Percentiles rank a stretch among this genome's conserved stretches.
phyloP scores from a whole-genome alignment of 1,139 yeast species.

The Candida labiduridarum region DNA sequence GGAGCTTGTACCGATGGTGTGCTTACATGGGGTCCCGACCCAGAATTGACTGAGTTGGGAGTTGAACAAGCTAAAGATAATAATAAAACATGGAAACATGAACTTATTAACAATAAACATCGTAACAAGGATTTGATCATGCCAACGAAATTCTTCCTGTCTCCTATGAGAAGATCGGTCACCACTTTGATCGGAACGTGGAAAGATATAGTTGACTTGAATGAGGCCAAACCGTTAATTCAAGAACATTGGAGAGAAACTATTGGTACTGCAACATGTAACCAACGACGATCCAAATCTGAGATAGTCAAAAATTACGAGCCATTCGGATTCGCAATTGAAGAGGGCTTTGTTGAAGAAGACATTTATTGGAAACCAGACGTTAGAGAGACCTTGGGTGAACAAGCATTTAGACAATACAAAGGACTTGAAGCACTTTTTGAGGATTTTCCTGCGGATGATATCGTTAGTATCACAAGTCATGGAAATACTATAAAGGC shows the following conservation, averaged over 20 bases:
- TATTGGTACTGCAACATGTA: constrained; percentile 48
- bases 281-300: constrained; percentile 38
- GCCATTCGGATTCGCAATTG: constrained; percentile 34
- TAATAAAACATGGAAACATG: constrained; percentile 45
- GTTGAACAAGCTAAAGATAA: constrained; percentile 49
- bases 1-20: constrained; percentile 55
- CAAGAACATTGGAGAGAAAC: constrained; percentile 48
- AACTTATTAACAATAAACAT: constrained; percentile 26
- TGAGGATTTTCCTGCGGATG: constrained; percentile 20
- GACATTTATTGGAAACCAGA: constrained; percentile 41
- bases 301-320: constrained; percentile 34
- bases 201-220: constrained; percentile 37
- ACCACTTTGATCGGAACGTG: constrained; percentile 64
- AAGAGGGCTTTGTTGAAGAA: constrained; percentile 41
- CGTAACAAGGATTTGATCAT: constrained; percentile 50
- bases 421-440: constrained; percentile 40
- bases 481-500: constrained; percentile 47
- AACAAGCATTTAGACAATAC: constrained; percentile 43
- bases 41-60: constrained; percentile 64
- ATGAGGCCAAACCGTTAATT: constrained; percentile 31
- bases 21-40: constrained; percentile 67
- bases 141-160: constrained; percentile 58
- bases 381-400: constrained; percentile 42
- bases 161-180: constrained; percentile 70
- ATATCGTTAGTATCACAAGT: constrained; percentile 34